phyloP scores from a whole-genome alignment of 2,329 filamentous ascomycete species.

The Leptographium flavum region DNA sequence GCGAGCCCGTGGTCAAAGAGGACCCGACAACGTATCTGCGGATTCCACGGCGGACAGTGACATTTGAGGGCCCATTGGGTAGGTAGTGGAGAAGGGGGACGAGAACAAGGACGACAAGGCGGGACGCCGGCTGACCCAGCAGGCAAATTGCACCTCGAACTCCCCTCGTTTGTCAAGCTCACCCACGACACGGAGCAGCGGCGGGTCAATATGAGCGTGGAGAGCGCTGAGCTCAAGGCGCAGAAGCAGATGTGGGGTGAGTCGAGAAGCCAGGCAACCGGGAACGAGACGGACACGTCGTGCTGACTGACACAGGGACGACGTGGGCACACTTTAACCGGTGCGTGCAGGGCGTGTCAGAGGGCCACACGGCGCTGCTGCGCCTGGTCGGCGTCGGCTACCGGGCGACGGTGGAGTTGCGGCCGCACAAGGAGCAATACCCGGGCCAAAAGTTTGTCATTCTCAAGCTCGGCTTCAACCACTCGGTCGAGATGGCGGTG shows the following conservation, averaged over 20 bases:
- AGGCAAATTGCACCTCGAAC: conserved; percentile 62
- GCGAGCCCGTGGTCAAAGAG: conserved; percentile 41
- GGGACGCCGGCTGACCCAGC: conserved; percentile 8
- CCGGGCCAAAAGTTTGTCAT: conserved; percentile 79
- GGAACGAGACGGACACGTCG: background rate
- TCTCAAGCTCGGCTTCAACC: conserved; percentile 91
- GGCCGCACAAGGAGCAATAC: conserved; percentile 58
- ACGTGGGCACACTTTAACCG: conserved; percentile 81
- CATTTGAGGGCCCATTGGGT: conserved; percentile 72
- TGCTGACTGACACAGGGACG: conserved; percentile 47
- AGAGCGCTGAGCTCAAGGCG: conserved; percentile 51
- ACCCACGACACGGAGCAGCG: conserved; percentile 48
- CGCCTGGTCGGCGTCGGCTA: conserved; percentile 92
- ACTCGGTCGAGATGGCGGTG: conserved; percentile 81
- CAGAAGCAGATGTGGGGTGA: conserved; percentile 95
- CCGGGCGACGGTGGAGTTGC: conserved; percentile 71
- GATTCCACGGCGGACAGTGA: conserved; percentile 51
- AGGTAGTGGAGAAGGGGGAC: conserved; percentile 14
- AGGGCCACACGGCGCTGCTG: conserved; percentile 88
- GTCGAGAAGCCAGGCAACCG: conserved; percentile 7
- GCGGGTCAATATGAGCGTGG: conserved; percentile 54
- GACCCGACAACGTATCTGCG: conserved; percentile 45
- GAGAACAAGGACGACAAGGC: background rate
- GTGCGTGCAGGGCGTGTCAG: conserved; percentile 83
- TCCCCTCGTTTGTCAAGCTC: conserved; percentile 69